Conservation (phyloP, 2,329 filamentous ascomycete genomes). For the Aureobasidium leucospermi region DNA sequence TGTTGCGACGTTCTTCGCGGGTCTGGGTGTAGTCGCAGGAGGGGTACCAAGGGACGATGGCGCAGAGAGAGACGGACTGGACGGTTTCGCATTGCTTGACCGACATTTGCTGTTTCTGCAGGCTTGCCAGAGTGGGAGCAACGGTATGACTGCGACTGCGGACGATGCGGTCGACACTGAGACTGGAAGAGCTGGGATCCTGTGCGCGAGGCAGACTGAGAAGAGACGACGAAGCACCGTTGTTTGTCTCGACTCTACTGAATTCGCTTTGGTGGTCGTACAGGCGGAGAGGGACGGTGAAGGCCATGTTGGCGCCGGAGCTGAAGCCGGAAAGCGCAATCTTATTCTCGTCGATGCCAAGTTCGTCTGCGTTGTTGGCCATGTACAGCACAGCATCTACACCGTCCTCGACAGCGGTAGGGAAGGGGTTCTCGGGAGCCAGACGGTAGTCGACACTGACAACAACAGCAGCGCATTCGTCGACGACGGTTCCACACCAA, state of each 20-base stretch:
- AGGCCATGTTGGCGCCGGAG: conserved; percentile 55
- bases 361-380: conserved; percentile 46
- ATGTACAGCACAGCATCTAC: conserved; percentile 55
- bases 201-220: conserved; percentile 16
- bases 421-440: conserved; percentile 56
- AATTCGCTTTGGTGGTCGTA: conserved; percentile 39
- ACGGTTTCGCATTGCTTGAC: conserved; percentile 7
- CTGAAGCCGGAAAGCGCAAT: conserved; percentile 56
- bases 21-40: conserved; percentile 55
- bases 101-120: conserved; percentile 8
- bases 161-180: conserved; percentile 16
- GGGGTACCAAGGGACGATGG: conserved; percentile 56
- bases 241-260: conserved; percentile 17
- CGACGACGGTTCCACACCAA: conserved; percentile 51
- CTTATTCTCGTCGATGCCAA: conserved; percentile 50
- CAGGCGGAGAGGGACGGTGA: conserved; percentile 54
- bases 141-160: conserved; percentile 14
- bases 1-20: conserved; percentile 50
- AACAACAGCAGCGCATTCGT: conserved; percentile 50
- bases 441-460: conserved; percentile 55
- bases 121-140: neutral
- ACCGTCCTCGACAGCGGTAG: conserved; percentile 56
- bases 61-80: conserved; percentile 41
- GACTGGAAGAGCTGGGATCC: conserved; percentile 17
- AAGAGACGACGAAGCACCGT: neutral